Base-by-base conservation (phyloP, 192 early-diverging fungal species). In the Linnemannia zychae region DNA sequence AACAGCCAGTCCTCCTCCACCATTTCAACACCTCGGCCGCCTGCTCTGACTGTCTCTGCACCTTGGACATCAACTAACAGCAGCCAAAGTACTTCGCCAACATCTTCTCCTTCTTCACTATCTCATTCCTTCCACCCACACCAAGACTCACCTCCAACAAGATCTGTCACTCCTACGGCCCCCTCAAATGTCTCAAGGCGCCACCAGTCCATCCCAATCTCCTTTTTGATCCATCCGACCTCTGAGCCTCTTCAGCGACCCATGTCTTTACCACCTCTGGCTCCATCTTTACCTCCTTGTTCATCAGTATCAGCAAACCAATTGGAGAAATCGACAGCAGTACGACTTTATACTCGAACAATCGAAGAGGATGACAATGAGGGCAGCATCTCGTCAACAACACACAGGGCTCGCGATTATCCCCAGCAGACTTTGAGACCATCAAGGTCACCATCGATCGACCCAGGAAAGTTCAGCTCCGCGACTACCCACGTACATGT, bases 151-250 rank as follows among this genome's bases (percentile, higher is more conserved):
- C 34, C 18, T 20, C 17, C 57, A 67, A 63, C 31, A 40, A 20
- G 57, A 67, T 2, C 38, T 40, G 38, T 2, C 12, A 49, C n/a
- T 2, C n/a, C 38, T 9, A 28, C n/a, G 18, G 11, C 78, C 3
- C 36, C 53, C 44, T 24, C 57, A 12, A 12, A 24, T 11, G 16
- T n/a, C 37, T 31, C 37, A 67, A 50, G 50, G 67, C 53, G 79
- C 17, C 73, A 48, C 15, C 81, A 77, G 46, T 71, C 75, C 4
- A 84, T 84, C 31, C 81, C 81, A 18, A 84, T 84, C 33, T 84
- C 76, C 12, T 78, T 77, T 44, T 72, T 84, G 46, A 67, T 84
- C 72, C 46, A 84, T 44, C 52, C 81, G 6, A 73, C 48, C 15
- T 50, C 76, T 33, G 53, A 52, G 3, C 76, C 80, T 2, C 80